Evolutionary conservation across 2,329 filamentous ascomycete genomes (phyloP).

Genomic region (Phialocephala sp.): DNA sequence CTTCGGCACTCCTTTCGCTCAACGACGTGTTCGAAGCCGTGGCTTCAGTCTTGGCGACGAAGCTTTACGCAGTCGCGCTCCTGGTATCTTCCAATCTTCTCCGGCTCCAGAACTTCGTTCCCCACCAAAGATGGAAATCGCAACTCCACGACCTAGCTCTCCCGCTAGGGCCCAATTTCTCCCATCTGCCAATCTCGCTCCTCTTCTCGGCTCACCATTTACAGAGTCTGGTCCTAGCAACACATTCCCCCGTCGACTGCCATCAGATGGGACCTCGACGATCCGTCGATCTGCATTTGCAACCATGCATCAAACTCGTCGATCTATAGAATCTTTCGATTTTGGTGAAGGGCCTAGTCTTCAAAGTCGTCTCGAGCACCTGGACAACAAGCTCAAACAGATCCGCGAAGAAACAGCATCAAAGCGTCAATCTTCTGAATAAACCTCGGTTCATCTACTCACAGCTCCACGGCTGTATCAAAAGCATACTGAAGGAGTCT

Average conservation of each 20-base stretch:
- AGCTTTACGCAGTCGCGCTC: slow-evolving; percentile 30
- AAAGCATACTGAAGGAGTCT: slow-evolving; percentile 7
- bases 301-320: slow-evolving; percentile 57
- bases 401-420: slow-evolving; percentile 37
- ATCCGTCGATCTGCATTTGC: slow-evolving; percentile 57
- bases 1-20: slow-evolving; percentile 37
- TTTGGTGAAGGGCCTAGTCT: slow-evolving; percentile 38
- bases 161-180: slow-evolving; percentile 40
- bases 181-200: slow-evolving; percentile 39
- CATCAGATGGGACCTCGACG: slow-evolving; percentile 43
- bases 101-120: slow-evolving; percentile 5
- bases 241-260: slow-evolving; percentile 65
- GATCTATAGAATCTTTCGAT: slow-evolving; percentile 42
- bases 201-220: slow-evolving; percentile 63
- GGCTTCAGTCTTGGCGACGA: slow-evolving; percentile 44
- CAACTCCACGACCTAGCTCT: slow-evolving; percentile 16
- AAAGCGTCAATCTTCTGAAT: slow-evolving; percentile 19
- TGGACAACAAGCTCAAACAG: slow-evolving; percentile 38
- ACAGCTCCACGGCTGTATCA: slow-evolving; percentile 3
- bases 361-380: slow-evolving; percentile 36
- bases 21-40: slow-evolving; percentile 41
- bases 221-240: slow-evolving; percentile 56
- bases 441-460: neutral
- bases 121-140: slow-evolving; percentile 9
- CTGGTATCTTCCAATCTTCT: slow-evolving; percentile 33